Percentiles rank a stretch among this genome's conserved stretches.
phyloP scores from a whole-genome alignment of 2,329 filamentous ascomycete genomes.

The Penicillium sp. region DNA sequence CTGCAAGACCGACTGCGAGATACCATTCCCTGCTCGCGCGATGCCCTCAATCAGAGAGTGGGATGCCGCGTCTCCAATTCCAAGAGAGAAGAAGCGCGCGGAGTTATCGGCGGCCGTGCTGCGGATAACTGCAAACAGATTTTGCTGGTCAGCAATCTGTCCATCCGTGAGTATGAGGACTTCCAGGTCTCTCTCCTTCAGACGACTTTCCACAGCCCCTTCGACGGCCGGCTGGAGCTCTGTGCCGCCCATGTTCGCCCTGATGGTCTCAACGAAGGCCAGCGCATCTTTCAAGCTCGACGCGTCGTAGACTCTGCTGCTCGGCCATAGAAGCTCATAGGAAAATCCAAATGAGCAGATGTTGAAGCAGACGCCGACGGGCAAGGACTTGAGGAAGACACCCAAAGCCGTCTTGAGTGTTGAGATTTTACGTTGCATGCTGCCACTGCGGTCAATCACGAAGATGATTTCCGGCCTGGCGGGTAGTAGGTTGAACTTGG shows the following conservation, averaged over 20 bases:
- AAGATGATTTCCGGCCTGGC: constrained; percentile 65
- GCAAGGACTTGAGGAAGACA: constrained; percentile 60
- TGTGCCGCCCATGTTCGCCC: constrained; percentile 53
- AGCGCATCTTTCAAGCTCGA: constrained; percentile 47
- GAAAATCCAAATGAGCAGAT: constrained; percentile 57
- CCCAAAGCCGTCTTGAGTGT: constrained; percentile 52
- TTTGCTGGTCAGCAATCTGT: constrained; percentile 50
- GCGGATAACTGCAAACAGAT: constrained; percentile 51
- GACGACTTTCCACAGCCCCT: constrained; percentile 48
- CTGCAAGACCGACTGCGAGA: constrained; percentile 60
- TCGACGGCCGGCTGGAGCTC: constrained; percentile 51
- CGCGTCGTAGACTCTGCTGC: constrained; percentile 49
- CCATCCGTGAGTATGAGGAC: constrained; percentile 59
- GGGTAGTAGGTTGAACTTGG: constrained; percentile 62
- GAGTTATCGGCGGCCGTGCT: constrained; percentile 41
- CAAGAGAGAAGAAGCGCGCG: constrained; percentile 55
- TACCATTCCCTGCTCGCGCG: constrained; percentile 57
- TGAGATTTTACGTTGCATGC: constrained; percentile 51
- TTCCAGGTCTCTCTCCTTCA: constrained; percentile 49
- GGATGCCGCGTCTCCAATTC: constrained; percentile 55
- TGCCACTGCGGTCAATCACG: constrained; percentile 68
- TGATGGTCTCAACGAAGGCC: constrained; percentile 43
- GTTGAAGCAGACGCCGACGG: constrained; percentile 55
- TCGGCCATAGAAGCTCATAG: constrained; percentile 48
- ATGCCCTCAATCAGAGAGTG: constrained; percentile 59